These are phyloP conservation scores for Phytophthora cryptogea DNA, from an alignment of 352 stramenopile species.

Conservation along the genomic window DNA sequence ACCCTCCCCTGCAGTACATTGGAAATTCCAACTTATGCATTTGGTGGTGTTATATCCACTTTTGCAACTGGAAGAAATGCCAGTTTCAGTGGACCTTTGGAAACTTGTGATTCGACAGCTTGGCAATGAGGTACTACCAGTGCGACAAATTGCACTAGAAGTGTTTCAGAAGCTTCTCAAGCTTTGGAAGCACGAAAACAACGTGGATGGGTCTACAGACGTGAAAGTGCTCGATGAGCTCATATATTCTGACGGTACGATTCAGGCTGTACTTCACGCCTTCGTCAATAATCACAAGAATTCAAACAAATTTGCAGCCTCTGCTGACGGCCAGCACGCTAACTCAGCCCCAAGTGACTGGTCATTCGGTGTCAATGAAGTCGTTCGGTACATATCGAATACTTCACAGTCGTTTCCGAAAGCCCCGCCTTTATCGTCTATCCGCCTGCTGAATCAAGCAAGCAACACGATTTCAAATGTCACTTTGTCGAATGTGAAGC, in stretches of 20 bases:
- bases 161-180: constrained; percentile 61
- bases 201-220: neutral
- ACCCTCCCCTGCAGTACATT: constrained; percentile 51
- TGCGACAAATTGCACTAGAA: constrained; percentile 59
- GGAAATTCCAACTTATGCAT: constrained; percentile 82
- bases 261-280: constrained; percentile 43
- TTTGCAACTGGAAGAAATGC: constrained; percentile 49
- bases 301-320: constrained; percentile 60
- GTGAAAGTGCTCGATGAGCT: constrained; percentile 31
- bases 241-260: constrained; percentile 51
- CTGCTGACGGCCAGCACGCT: constrained; percentile 70
- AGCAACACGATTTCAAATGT: constrained; percentile 42
- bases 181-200: constrained; percentile 37
- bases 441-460: constrained; percentile 60
- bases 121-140: constrained; percentile 62
- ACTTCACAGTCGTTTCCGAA: constrained; percentile 53
- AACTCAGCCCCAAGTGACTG: constrained; percentile 71
- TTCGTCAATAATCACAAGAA: constrained; percentile 71
- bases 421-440: constrained; percentile 50
- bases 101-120: constrained; percentile 56
- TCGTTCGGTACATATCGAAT: constrained; percentile 57
- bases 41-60: constrained; percentile 70
- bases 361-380: constrained; percentile 75
- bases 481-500: constrained; percentile 40
- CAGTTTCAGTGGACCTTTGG: constrained; percentile 52